A percentile compares a stretch with the other conserved stretches of the same genome.
Evolutionary conservation across 1,284 basidiomycete species (phyloP).

Genomic region (Clitocybe nebularis): DNA sequence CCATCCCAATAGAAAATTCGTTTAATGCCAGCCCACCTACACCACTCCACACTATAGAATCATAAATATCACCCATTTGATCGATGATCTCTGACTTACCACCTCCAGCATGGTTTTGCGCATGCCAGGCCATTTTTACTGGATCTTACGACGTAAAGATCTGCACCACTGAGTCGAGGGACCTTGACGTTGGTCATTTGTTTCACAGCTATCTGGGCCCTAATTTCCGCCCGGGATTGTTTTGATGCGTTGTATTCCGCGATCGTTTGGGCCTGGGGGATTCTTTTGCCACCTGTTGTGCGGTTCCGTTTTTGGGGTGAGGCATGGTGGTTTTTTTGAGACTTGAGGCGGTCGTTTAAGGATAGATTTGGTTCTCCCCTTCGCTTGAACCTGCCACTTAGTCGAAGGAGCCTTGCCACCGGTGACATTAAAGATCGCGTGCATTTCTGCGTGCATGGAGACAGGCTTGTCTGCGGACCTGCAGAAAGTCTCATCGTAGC

Average conservation of each 20-base stretch:
- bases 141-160: constrained; percentile 52
- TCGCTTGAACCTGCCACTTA: constrained; percentile 40
- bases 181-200: constrained; percentile 22
- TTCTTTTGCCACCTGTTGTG: background rate
- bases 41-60: constrained; percentile 42
- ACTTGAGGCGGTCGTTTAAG: constrained; percentile 9
- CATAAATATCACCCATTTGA: too few relatives aligned
- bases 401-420: constrained; percentile 51
- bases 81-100: constrained; percentile 21
- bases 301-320: background rate
- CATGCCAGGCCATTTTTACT: constrained; percentile 27
- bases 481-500: constrained; percentile 43
- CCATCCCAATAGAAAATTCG: constrained; percentile 57
- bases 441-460: constrained; percentile 64
- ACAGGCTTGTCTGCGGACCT: constrained; percentile 38
- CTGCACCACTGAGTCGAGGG: constrained; percentile 45
- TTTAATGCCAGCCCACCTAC: constrained; percentile 54
- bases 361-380: constrained; percentile 7
- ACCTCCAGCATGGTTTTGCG: constrained; percentile 52
- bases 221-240: background rate
- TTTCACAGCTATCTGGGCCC: background rate
- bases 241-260: background rate
- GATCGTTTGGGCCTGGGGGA: background rate
- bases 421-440: constrained; percentile 50
- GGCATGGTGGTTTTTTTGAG: background rate